Conservation (phyloP, 2,329 filamentous ascomycete species). For the Cladosporium sp. region DNA sequence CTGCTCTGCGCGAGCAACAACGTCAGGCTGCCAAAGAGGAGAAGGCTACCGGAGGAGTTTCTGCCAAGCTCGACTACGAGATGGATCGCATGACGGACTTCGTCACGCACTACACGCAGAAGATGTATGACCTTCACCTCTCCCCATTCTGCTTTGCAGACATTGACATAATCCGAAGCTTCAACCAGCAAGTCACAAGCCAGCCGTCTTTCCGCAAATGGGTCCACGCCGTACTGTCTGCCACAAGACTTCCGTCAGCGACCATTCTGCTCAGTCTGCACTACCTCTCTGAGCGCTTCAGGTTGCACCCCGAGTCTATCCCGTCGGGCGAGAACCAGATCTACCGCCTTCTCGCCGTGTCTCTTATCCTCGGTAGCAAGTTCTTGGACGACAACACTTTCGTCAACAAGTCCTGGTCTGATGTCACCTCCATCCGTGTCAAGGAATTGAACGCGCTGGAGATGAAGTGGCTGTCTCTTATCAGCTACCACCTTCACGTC, state of each 20-base stretch:
- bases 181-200: conserved; percentile 55
- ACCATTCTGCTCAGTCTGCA: conserved; percentile 87
- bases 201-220: conserved; percentile 81
- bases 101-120: conserved; percentile 79
- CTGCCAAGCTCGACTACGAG: conserved; percentile 91
- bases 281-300: conserved; percentile 76
- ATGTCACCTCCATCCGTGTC: conserved; percentile 85
- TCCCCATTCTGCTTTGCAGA: conserved; percentile 53
- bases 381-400: conserved; percentile 97
- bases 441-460: conserved; percentile 79
- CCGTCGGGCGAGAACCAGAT: conserved; percentile 58
- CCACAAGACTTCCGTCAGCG: conserved; percentile 81
- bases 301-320: conserved; percentile 26
- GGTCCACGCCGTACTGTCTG: conserved; percentile 82
- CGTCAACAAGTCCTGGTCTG: conserved; percentile 93
- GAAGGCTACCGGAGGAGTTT: conserved; percentile 75
- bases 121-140: conserved; percentile 57
- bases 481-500: conserved; percentile 79
- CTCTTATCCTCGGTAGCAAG: conserved; percentile 83
- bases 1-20: conserved; percentile 31
- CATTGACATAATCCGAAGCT: conserved; percentile 59
- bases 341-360: conserved; percentile 81
- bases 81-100: conserved; percentile 96
- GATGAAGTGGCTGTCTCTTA: conserved; percentile 77
- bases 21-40: conserved; percentile 50